Percentiles rank a stretch among this genome's conserved stretches.
Conservation (phyloP, 768 basidiomycete species). For the Collybiopsis confluens region DNA sequence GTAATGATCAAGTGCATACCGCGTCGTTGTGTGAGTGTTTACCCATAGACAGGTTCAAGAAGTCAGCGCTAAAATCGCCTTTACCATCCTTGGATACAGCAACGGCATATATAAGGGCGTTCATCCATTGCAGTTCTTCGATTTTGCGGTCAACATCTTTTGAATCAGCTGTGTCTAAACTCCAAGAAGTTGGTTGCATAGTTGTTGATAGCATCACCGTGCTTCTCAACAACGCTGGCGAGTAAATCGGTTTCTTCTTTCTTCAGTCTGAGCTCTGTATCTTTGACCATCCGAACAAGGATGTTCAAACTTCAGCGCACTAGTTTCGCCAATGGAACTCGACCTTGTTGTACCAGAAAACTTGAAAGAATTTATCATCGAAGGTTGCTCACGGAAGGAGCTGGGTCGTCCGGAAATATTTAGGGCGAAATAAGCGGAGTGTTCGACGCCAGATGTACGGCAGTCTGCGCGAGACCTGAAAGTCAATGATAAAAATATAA, state of each 20-base stretch:
- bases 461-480: constrained; percentile 53
- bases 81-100: constrained; percentile 42
- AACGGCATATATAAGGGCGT: constrained; percentile 50
- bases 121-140: constrained; percentile 60
- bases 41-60: constrained; percentile 27
- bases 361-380: neutral
- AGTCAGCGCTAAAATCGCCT: constrained; percentile 47
- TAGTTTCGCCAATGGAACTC: neutral
- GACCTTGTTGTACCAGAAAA: neutral
- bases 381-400: neutral
- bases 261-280: constrained; percentile 22
- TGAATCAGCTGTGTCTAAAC: constrained; percentile 27
- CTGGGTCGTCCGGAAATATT: constrained; percentile 13
- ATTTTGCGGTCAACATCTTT: constrained; percentile 48
- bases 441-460: constrained; percentile 39
- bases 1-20: constrained; percentile 71
- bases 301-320: constrained; percentile 7
- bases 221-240: constrained; percentile 24
- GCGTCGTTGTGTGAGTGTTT: neutral
- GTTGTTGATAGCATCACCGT: constrained; percentile 35
- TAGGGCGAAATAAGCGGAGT: constrained; percentile 26
- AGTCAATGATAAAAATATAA: neutral
- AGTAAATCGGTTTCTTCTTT: constrained; percentile 18
- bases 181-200: constrained; percentile 43
- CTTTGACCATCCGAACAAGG: constrained; percentile 36